These are phyloP conservation scores for Nemania abortiva DNA, from an alignment of 2,329 filamentous ascomycete species.

Conservation along the genomic window DNA sequence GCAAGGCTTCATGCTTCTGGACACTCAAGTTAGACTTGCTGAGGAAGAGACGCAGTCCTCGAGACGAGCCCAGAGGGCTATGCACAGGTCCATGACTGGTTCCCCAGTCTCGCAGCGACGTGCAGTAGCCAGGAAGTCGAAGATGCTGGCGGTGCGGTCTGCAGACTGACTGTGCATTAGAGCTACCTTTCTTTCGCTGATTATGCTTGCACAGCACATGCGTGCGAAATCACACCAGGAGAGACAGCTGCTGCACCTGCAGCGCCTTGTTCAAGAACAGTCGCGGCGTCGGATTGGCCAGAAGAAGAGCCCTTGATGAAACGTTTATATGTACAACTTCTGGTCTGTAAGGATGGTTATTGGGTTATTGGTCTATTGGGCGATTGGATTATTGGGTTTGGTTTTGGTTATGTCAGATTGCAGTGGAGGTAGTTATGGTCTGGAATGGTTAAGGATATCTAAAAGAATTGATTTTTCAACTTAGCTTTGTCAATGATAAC, in stretches of 20 bases:
- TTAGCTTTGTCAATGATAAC: background rate
- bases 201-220: conserved; percentile 17
- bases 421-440: conserved; percentile 17
- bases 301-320: conserved; percentile 14
- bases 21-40: conserved; percentile 26
- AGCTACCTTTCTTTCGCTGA: conserved; percentile 14
- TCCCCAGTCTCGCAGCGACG: conserved; percentile 3
- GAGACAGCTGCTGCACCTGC: conserved; percentile 27
- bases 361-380: conserved; percentile 16
- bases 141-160: background rate
- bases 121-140: background rate
- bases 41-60: conserved; percentile 17
- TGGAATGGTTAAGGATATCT: background rate
- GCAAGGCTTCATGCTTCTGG: conserved; percentile 38
- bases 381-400: background rate
- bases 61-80: conserved; percentile 20
- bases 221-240: conserved; percentile 18
- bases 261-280: conserved; percentile 23
- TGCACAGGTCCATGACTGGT: conserved; percentile 6
- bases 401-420: conserved; percentile 24
- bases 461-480: conserved; percentile 18
- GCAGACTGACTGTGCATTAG: conserved; percentile 28
- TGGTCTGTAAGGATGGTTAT: conserved; percentile 19
- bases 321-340: conserved; percentile 23
- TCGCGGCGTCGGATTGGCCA: conserved; percentile 13